Evolutionary conservation across 2,329 filamentous ascomycete species (phyloP), one percentile per base, ranked within the genome.

Genomic region (Fusarium acutatum): DNA sequence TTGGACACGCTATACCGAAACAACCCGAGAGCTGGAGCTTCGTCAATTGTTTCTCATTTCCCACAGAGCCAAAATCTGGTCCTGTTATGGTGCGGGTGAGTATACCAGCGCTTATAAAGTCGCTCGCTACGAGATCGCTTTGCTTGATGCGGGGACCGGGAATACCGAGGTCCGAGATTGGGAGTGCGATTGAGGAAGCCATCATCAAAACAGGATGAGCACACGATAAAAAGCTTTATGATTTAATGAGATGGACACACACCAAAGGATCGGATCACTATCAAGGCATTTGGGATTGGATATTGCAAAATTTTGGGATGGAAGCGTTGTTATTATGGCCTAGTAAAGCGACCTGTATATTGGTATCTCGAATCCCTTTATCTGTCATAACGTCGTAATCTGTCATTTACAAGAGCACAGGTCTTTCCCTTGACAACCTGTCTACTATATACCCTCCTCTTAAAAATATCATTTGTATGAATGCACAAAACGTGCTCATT

Each of bases 1-100:
- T 73, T 9, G 34, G 22, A 22, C 57, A 64, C 3, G 41, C 53
- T 20, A 28, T 66, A 5, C 46, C 73, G 7, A 53, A 64, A 7
- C 76, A 78, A 18, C 73, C 76, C 2, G 76, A 77, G n/a, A 78
- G 76, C 40, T 78, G 76, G 76, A 78, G 76, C 24, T 78, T 77
- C 11, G 76, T 78, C 38, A 70, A 78, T 24, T 78, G 77, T 35
- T 78, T 78, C 50, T 74, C 70, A 0, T 72, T 76, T 38, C 67
- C 71, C 4, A 54, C 67, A 1, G 57, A 74, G 15, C 58, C 73
- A 3, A 71, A 68, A 43, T 47, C 72, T 11, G 58, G 54, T 11
- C 60, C 60, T 17, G 41, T 75, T 3, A 76, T 60, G 2, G 68
- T 79, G 54, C 62, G 69, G 17, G 32, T 79, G 9, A 78, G 69